Evolutionary conservation across 129 eudicot genomes (phyloP).

Genomic region (Scalesia atractyloides): DNA sequence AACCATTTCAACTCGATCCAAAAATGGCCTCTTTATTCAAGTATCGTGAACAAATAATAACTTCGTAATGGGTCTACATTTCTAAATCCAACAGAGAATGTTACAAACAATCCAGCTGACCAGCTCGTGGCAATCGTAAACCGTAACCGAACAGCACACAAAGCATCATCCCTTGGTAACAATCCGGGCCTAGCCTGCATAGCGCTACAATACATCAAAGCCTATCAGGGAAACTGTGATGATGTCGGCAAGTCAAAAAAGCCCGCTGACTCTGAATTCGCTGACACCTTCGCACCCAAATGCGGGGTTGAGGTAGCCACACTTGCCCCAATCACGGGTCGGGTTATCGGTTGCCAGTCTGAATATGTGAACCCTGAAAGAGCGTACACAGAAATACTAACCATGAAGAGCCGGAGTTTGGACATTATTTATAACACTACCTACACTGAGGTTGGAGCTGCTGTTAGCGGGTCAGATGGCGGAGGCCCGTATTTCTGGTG

Average conservation of each 20-base stretch:
- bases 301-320: constrained; percentile 58
- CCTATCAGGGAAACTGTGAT: constrained; percentile 74
- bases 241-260: constrained; percentile 72
- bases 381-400: constrained; percentile 66
- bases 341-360: constrained; percentile 77
- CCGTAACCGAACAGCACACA: constrained; percentile 69
- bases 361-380: constrained; percentile 52
- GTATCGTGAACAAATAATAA: neutral
- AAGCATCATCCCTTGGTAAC: constrained; percentile 49
- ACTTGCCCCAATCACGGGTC: constrained; percentile 78
- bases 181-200: constrained; percentile 86
- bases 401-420: constrained; percentile 48
- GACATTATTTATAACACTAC: constrained; percentile 59
- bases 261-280: constrained; percentile 70
- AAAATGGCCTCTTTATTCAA: too few species aligned
- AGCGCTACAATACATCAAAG: constrained; percentile 93
- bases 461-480: constrained; percentile 81
- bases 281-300: constrained; percentile 72
- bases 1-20: too few species aligned
- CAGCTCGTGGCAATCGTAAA: constrained; percentile 69
- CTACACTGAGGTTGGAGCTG: constrained; percentile 81
- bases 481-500: constrained; percentile 93
- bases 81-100: constrained; percentile 49
- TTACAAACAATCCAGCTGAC: constrained; percentile 83
- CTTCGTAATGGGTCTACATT: constrained; percentile 5